Evolutionary conservation across 805 yeast species (phyloP), one percentile per base, ranked within the genome.

Genomic region (Vanderwaltozyma tropicalis): DNA sequence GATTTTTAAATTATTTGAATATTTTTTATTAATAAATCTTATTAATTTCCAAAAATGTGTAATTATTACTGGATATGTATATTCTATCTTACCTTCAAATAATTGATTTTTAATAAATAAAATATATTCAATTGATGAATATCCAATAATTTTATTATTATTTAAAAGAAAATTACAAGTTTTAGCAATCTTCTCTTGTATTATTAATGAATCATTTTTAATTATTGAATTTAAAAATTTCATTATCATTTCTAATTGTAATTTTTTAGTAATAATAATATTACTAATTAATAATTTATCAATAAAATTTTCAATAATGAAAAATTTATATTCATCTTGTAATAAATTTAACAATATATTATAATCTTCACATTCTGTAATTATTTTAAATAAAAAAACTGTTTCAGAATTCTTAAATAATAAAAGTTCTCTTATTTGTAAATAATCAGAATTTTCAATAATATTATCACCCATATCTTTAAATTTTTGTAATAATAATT

Each of bases 31-130:
- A 49, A 27, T 33, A 63, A 53, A 31, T 62, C 83, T 71, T 21
- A 83, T 69, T 18, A 82, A 59, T 50, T 68, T 71, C 48, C 86
- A 65, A 16, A 78, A 71, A 36, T 68, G 68, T 37, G 76, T 69
- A 20, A 87, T 72, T 30, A 89, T 61, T 1, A 95, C 72, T 4
- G 95, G 94, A 53, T 78, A 83, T 0, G 92, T 80, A 22, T 20
- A 24, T 45, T 77, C 75, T 25, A 59, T 63, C 1, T 68, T 53
- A n/a, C 80, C 80, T 34, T 49, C 52, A 19, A 44, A 46, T 17
- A 41, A 47, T 48, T 47, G 46, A 35, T 45, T 52, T 32, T 46
- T 53, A 17, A 56, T 35, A 3, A 45, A 55, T 47, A 45, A 60
- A 57, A 21, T 75, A 66, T 50, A 76, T 72, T 53, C 57, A 10